Base-by-base conservation (phyloP, 2,329 filamentous ascomycete species). In the Teratosphaeria zuluensis region DNA sequence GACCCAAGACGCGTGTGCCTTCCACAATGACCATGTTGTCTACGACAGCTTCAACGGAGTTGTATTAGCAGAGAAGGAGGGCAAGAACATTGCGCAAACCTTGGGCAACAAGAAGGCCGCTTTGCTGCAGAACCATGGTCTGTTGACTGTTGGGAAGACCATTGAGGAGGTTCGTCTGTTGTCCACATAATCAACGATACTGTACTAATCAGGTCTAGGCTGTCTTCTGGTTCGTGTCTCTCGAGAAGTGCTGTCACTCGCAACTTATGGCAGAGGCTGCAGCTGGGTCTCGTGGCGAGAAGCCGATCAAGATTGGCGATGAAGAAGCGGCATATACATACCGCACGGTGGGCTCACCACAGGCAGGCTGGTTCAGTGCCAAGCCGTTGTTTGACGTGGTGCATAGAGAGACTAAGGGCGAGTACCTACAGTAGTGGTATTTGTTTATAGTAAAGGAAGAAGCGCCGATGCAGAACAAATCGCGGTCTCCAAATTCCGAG, bases 341-440 rank as follows among this genome's bases (percentile, higher is more conserved):
- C 66, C 83, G 86, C 72, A 79, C 82, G 0, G 76, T 90, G 2
- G 88, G 88, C 0, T 81, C 77, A 0, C 77, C 81, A 16, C 67
- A 70, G 35, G 84, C 83, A 0, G 87, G 87, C 0, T 90, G 82
- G 78, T 91, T 90, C 68, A 84, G 80, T 65, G 87, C 84, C 5
- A 85, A 85, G 74, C 87, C 87, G 16, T 65, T 86, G 62, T 90
- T 90, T 74, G 86, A 89, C 74, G 73, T 89, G 48, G 81, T 87
- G 62, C 80, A 85, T 66, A 80, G 80, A 68, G 82, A 86, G 73
- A 81, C 79, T 2, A 74, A 75, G 24, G 81, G 80, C 1, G 80
- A 80, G 11, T 84, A 84, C 69, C 66, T 84, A 63, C 66, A 71
- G 65, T 73, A 32, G 51, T 53, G 19, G 35, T 11, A 42, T 28